phyloP scores from a whole-genome alignment of 805 yeast species.

The Cyberlindnera americana region DNA sequence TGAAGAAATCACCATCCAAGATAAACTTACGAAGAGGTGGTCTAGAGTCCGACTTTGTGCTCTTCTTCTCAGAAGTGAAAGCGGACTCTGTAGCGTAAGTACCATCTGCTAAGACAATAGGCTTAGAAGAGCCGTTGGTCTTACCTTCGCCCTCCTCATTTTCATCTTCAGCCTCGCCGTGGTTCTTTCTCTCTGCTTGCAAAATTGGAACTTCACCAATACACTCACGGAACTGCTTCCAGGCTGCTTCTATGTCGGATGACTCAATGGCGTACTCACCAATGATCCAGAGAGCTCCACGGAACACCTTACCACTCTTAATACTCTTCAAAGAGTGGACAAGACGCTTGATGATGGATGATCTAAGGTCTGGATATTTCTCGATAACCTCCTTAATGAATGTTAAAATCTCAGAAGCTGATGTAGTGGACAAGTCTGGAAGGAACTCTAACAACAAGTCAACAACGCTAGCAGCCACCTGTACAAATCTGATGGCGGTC shows the following conservation, averaged over 20 bases:
- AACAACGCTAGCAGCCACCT: slow-evolving; percentile 88
- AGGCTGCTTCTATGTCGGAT: slow-evolving; percentile 69
- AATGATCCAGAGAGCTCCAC: slow-evolving; percentile 93
- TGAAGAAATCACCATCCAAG: slow-evolving; percentile 83
- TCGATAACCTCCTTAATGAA: slow-evolving; percentile 94
- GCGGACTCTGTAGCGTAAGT: slow-evolving; percentile 96
- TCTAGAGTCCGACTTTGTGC: slow-evolving; percentile 34
- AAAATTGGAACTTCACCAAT: slow-evolving; percentile 91
- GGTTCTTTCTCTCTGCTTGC: slow-evolving; percentile 58
- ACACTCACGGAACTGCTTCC: slow-evolving; percentile 80
- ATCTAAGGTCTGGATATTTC: slow-evolving; percentile 78
- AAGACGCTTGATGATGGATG: slow-evolving; percentile 59
- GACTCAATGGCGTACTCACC: slow-evolving; percentile 86
- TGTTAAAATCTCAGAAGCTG: slow-evolving; percentile 86
- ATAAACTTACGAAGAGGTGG: slow-evolving; percentile 82
- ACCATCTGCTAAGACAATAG: slow-evolving; percentile 95
- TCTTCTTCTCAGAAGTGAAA: slow-evolving; percentile 47
- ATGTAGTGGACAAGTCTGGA: slow-evolving; percentile 75
- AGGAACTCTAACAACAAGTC: slow-evolving; percentile 83
- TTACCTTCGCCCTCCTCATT: slow-evolving; percentile 26
- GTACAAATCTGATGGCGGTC: slow-evolving; percentile 83
- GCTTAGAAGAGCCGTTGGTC: slow-evolving; percentile 47
- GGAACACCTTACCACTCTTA: slow-evolving; percentile 84
- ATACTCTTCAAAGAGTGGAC: slow-evolving; percentile 58
- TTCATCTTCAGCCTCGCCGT: slow-evolving; percentile 35